These are phyloP conservation scores for Penicillium sp. DNA, from an alignment of 2,329 filamentous ascomycete species.

Conservation along the genomic window DNA sequence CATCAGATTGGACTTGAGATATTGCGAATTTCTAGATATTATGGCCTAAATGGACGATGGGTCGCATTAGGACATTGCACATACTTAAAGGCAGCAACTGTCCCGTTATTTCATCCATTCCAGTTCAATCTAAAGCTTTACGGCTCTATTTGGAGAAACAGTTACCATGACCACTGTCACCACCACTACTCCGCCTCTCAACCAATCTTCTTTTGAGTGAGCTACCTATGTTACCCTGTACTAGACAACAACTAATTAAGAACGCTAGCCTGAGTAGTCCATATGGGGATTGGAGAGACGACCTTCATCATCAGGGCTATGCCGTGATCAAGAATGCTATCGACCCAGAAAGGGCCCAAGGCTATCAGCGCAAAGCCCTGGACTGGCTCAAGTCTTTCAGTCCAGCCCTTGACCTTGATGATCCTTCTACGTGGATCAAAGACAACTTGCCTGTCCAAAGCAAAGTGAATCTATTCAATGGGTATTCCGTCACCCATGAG, in stretches of 20 bases:
- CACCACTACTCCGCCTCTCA: background rate
- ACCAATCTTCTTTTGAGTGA: constrained; percentile 2
- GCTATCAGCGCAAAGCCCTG: constrained; percentile 21
- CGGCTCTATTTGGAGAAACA: background rate
- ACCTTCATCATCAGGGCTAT: constrained; percentile 18
- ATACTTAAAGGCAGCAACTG: background rate
- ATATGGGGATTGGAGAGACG: constrained; percentile 21
- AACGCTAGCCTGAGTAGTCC: background rate
- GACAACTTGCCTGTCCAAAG: constrained; percentile 18
- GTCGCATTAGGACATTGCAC: background rate
- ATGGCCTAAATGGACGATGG: background rate
- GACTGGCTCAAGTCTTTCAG: constrained; percentile 22
- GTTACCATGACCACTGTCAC: background rate
- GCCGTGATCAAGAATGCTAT: constrained; percentile 21
- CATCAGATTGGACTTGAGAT: background rate
- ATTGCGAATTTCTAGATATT: background rate
- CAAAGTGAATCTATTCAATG: constrained; percentile 19
- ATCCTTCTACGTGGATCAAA: constrained; percentile 20
- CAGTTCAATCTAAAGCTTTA: background rate
- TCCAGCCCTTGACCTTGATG: constrained; percentile 12
- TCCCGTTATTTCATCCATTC: background rate
- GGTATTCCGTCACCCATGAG: constrained; percentile 21
- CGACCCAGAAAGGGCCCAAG: constrained; percentile 14
- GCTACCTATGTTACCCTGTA: background rate
- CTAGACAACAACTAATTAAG: background rate